Percentiles rank a stretch among this genome's conserved stretches.
Conservation (phyloP, 2,329 filamentous ascomycete genomes). For the Mollisia scopiformis region DNA sequence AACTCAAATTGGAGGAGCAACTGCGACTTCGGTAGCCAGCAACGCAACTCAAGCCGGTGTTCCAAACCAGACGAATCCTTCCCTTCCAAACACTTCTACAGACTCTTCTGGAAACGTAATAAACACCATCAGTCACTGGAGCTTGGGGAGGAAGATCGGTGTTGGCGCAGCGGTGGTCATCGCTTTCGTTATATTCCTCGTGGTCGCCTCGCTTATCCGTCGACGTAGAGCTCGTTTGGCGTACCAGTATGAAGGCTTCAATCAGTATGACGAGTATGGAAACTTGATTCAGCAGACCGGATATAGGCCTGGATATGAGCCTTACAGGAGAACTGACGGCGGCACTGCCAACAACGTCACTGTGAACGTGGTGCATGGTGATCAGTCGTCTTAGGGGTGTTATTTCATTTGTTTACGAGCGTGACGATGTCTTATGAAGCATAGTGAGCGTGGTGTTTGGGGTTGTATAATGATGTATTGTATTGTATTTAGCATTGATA, state of each 20-base stretch:
- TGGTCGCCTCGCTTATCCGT: background rate
- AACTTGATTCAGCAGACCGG: background rate
- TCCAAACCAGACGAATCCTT: slow-evolving; percentile 8
- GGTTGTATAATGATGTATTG: background rate
- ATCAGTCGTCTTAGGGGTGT: slow-evolving; percentile 1
- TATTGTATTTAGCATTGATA: background rate
- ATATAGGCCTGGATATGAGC: slow-evolving; percentile 13
- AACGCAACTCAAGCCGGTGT: slow-evolving; percentile 5
- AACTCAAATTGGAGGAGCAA: slow-evolving; percentile 10
- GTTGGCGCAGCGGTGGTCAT: slow-evolving; percentile 3
- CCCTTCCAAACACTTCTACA: background rate
- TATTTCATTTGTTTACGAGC: background rate
- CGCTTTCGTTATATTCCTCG: background rate
- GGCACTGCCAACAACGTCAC: slow-evolving; percentile 13
- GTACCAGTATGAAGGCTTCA: background rate
- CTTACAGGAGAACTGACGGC: slow-evolving; percentile 1
- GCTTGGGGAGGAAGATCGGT: slow-evolving; percentile 2
- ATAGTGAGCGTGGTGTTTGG: background rate
- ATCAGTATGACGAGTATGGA: slow-evolving; percentile 10
- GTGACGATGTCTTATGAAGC: background rate
- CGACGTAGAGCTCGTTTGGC: background rate
- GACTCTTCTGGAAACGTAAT: background rate
- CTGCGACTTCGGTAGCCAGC: slow-evolving; percentile 4
- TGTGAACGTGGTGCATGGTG: slow-evolving; percentile 19
- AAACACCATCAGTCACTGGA: slow-evolving; percentile 6